Percentiles rank a stretch among this genome's conserved stretches.
phyloP scores from a whole-genome alignment of 2,329 filamentous ascomycete species.

The Bipolaris oryzae region DNA sequence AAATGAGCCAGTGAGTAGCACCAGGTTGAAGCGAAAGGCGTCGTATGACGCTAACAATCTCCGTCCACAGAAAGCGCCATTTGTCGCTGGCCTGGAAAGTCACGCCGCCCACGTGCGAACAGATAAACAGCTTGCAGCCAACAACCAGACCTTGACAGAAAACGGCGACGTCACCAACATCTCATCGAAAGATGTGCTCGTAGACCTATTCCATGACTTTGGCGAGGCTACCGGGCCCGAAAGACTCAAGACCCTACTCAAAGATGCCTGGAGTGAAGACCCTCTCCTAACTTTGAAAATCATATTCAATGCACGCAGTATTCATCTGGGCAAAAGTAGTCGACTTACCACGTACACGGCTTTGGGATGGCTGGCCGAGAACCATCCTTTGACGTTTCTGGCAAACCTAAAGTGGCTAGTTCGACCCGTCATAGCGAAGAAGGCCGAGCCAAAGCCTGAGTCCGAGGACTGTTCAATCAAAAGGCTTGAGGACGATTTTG shows the following conservation, averaged over 20 bases:
- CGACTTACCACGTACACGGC: slow-evolving; percentile 58
- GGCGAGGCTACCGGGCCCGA: slow-evolving; percentile 49
- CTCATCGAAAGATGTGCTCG: slow-evolving; percentile 54
- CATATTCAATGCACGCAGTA: slow-evolving; percentile 66
- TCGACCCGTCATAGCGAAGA: slow-evolving; percentile 63
- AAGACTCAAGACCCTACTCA: slow-evolving; percentile 52
- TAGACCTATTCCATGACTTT: slow-evolving; percentile 63
- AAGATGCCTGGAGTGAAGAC: slow-evolving; percentile 58
- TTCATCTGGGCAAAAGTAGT: slow-evolving; percentile 64
- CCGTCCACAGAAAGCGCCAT: slow-evolving; percentile 25
- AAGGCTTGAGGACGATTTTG: slow-evolving; percentile 43
- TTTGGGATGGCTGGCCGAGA: slow-evolving; percentile 62
- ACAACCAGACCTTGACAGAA: slow-evolving; percentile 59
- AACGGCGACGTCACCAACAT: slow-evolving; percentile 58
- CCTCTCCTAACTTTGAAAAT: slow-evolving; percentile 60
- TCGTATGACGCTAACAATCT: slow-evolving; percentile 13
- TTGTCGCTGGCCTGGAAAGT: slow-evolving; percentile 27
- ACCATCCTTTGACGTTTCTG: slow-evolving; percentile 62
- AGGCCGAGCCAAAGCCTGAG: slow-evolving; percentile 33
- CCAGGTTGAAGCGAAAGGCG: slow-evolving; percentile 19
- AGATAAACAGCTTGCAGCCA: slow-evolving; percentile 17
- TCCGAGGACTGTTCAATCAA: not conserved
- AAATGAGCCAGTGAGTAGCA: slow-evolving; percentile 10
- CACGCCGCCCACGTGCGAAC: slow-evolving; percentile 21
- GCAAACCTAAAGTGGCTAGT: slow-evolving; percentile 62